Evolutionary conservation across 2,329 filamentous ascomycete species (phyloP).

Genomic region (Metarhizium guizhouense): DNA sequence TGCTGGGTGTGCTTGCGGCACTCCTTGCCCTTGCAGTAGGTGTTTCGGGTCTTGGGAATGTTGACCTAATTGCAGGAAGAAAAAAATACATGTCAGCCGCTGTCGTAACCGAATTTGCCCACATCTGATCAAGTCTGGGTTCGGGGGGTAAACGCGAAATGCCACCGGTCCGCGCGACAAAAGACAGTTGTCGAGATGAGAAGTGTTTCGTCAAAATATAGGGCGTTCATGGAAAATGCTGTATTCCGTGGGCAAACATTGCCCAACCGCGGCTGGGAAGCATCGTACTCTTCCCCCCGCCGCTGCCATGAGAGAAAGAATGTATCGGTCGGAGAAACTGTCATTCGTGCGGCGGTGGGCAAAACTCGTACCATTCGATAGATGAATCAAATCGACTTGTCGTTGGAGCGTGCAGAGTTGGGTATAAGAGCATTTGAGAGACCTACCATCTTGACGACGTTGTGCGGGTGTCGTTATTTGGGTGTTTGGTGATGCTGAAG

Average conservation of each 20-base stretch:
- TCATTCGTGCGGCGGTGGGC: slow-evolving; percentile 20
- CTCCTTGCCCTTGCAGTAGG: slow-evolving; percentile 94
- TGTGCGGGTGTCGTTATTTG: slow-evolving; percentile 31
- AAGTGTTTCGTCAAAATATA: neutral
- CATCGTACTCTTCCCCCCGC: neutral
- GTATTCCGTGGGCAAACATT: neutral
- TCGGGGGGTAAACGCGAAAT: neutral
- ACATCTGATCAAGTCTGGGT: neutral
- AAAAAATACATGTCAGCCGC: slow-evolving; percentile 4
- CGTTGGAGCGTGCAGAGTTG: slow-evolving; percentile 5
- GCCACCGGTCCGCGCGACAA: neutral
- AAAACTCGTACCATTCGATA: slow-evolving; percentile 9
- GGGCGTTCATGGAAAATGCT: too few relatives aligned
- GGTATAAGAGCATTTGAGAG: slow-evolving; percentile 10
- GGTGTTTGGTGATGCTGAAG: slow-evolving; percentile 33
- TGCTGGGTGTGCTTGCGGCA: slow-evolving; percentile 88
- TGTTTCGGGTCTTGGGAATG: slow-evolving; percentile 96
- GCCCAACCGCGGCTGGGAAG: neutral
- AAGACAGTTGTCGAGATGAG: neutral
- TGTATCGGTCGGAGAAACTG: slow-evolving; percentile 14
- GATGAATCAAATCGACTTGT: slow-evolving; percentile 1
- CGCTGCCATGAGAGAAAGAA: neutral
- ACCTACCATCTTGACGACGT: slow-evolving; percentile 42
- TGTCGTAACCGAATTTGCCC: neutral
- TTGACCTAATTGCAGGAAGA: slow-evolving; percentile 58